Percentiles rank a stretch among this genome's conserved stretches.
phyloP scores from a whole-genome alignment of 2,329 filamentous ascomycete species.

The Hypoxylon sp. region DNA sequence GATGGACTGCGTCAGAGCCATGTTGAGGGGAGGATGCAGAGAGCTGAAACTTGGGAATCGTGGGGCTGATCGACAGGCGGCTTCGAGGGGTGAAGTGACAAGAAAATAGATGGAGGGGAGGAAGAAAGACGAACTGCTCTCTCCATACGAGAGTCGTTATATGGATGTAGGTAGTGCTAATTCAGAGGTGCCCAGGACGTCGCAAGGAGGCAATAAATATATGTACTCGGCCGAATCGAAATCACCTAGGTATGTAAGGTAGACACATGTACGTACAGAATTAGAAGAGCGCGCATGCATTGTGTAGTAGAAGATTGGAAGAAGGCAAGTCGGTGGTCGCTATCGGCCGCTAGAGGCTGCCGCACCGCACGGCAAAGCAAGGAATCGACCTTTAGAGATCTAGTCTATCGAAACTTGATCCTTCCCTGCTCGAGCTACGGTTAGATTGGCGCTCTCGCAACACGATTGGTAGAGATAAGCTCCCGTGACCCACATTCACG shows the following conservation, averaged over 20 bases:
- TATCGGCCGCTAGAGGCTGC: not conserved
- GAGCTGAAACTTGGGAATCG: slow-evolving; percentile 1
- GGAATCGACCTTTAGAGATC: slow-evolving; percentile 9
- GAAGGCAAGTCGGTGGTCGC: not conserved
- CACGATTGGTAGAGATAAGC: slow-evolving; percentile 37
- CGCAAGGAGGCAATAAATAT: slow-evolving; percentile 3
- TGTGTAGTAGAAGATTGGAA: slow-evolving; percentile 27
- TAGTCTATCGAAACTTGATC: not conserved
- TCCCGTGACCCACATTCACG: slow-evolving; percentile 5
- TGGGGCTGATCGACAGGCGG: not conserved
- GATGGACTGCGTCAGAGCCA: slow-evolving; percentile 53
- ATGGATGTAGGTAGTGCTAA: too few relatives aligned
- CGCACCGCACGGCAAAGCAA: slow-evolving; percentile 2
- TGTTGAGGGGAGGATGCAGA: slow-evolving; percentile 29
- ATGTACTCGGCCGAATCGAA: not conserved
- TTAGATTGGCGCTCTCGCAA: not conserved
- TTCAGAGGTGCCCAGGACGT: not conserved
- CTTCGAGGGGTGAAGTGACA: slow-evolving; percentile 1
- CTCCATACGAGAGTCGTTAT: slow-evolving; percentile 17
- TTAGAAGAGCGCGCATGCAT: not conserved
- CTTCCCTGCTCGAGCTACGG: not conserved
- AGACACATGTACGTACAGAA: not conserved
- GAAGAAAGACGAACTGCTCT: slow-evolving; percentile 23
- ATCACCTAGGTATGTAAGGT: not conserved
- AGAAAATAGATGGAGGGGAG: slow-evolving; percentile 10